These are phyloP conservation scores for Hanseniaspora clermontiae DNA, from an alignment of 805 yeast genomes.

Conservation along the genomic window DNA sequence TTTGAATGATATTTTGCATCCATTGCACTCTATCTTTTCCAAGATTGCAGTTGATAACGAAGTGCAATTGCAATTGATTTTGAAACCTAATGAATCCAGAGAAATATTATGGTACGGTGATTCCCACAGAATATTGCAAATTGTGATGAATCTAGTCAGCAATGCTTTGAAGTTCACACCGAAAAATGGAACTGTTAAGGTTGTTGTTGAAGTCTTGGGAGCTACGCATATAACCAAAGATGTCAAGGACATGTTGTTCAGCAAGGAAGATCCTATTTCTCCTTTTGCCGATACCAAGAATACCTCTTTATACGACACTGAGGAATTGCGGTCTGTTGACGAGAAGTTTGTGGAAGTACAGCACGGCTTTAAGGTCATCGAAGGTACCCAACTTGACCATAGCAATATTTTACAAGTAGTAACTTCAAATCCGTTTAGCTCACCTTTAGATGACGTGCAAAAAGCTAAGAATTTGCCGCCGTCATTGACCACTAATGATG, in stretches of 20 bases:
- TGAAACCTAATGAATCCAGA: conserved; percentile 49
- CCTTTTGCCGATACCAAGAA: neutral
- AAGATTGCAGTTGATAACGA: conserved; percentile 67
- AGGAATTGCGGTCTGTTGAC: neutral
- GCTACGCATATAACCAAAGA: conserved; percentile 31
- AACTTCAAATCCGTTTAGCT: neutral
- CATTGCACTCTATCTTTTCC: conserved; percentile 72
- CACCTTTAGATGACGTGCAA: neutral
- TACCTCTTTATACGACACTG: neutral
- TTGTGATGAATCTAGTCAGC: conserved; percentile 82
- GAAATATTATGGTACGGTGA: conserved; percentile 71
- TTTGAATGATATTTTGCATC: conserved; percentile 64
- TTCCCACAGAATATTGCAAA: conserved; percentile 78
- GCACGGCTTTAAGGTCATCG: conserved; percentile 1
- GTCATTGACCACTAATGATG: neutral
- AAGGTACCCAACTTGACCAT: neutral
- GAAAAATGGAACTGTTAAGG: conserved; percentile 66
- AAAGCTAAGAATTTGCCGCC: neutral
- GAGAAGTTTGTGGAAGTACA: conserved; percentile 1
- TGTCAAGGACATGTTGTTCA: conserved; percentile 28
- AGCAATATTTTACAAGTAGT: neutral
- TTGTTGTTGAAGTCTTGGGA: conserved; percentile 67
- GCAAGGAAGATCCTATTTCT: neutral
- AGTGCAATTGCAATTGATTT: conserved; percentile 49
- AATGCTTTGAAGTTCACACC: conserved; percentile 90